Evolutionary conservation across 768 basidiomycete genomes (phyloP).

Genomic region (Lentinus brumalis): DNA sequence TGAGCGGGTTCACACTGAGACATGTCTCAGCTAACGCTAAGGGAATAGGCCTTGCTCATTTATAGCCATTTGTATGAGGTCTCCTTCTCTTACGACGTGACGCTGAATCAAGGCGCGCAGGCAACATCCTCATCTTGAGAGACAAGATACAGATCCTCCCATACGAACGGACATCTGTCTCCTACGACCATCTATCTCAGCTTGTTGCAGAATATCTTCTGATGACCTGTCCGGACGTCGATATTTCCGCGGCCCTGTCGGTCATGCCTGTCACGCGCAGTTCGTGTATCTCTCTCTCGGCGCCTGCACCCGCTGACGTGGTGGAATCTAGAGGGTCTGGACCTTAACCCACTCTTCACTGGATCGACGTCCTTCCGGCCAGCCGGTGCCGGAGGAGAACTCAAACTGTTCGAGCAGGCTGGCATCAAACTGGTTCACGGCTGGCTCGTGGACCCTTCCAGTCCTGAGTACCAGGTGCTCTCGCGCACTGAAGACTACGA

Average conservation of each 20-base stretch:
- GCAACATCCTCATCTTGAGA: constrained; percentile 89
- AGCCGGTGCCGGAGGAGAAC: constrained; percentile 65
- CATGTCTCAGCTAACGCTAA: background rate
- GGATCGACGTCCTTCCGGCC: constrained; percentile 69
- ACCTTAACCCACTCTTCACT: constrained; percentile 85
- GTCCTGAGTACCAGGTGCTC: constrained; percentile 58
- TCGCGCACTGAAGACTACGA: constrained; percentile 68
- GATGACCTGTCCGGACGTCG: constrained; percentile 53
- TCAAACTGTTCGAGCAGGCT: constrained; percentile 83
- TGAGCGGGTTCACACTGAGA: constrained; percentile 35
- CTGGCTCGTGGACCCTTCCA: constrained; percentile 78
- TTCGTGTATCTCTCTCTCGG: constrained; percentile 37
- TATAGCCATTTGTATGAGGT: constrained; percentile 79
- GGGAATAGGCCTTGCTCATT: constrained; percentile 79
- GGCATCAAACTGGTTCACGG: constrained; percentile 85
- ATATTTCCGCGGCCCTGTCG: constrained; percentile 71
- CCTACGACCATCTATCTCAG: constrained; percentile 84
- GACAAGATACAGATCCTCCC: constrained; percentile 77
- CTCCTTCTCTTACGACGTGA: background rate
- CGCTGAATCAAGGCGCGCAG: no score
- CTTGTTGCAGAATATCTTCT: constrained; percentile 85
- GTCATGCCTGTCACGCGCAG: constrained; percentile 59
- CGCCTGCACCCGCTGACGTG: background rate
- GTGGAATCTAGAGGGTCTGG: constrained; percentile 71
- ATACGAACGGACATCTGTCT: constrained; percentile 63